Percentiles rank a stretch among this genome's conserved stretches.
These are phyloP conservation scores for Amanita pallidorosea DNA, from an alignment of 768 basidiomycete genomes.

Conservation along the genomic window DNA sequence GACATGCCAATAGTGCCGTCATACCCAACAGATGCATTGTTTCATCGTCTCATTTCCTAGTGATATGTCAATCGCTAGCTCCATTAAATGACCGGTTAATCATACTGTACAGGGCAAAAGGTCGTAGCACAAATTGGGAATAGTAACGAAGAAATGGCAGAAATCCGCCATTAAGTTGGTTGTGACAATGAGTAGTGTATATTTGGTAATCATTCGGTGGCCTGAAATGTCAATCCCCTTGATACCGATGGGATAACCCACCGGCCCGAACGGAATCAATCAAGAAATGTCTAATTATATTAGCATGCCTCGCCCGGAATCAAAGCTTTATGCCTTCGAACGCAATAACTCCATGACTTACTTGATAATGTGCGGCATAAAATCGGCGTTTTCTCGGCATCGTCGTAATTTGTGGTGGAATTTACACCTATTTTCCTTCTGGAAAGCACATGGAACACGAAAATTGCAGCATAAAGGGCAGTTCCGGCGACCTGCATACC, in stretches of 20 bases:
- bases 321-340: neutral
- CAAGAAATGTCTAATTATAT: neutral
- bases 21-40: neutral
- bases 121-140: neutral
- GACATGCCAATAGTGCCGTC: neutral
- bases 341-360: neutral
- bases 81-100: neutral
- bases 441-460: too few relatives aligned
- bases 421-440: too few relatives aligned
- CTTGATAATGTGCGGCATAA: neutral
- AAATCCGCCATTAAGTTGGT: neutral
- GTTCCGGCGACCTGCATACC: too few relatives aligned
- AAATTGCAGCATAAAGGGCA: too few relatives aligned
- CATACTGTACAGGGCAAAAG: neutral
- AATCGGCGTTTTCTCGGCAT: neutral
- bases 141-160: neutral
- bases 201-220: slow-evolving; percentile 1
- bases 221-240: neutral
- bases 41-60: neutral
- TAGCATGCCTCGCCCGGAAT: neutral
- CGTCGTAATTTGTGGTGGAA: neutral
- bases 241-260: neutral
- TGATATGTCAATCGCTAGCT: too few relatives aligned
- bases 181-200: neutral
- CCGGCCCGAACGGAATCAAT: neutral